A percentile compares a stretch with the other conserved stretches of the same genome.
Conservation (phyloP, 768 basidiomycete species). For the Gelatoporia subvermispora region DNA sequence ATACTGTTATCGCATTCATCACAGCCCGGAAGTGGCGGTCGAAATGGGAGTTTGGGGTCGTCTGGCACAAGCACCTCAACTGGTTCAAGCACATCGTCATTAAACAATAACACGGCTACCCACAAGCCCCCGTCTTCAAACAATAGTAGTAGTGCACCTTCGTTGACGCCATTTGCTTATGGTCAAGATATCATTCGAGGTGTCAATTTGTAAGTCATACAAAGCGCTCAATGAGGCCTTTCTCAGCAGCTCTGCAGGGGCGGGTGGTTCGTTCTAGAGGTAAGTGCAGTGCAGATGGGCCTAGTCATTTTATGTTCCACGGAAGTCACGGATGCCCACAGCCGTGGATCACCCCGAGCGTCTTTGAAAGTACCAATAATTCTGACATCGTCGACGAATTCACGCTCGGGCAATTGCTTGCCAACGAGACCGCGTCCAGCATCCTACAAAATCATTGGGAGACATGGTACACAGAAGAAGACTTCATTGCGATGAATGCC, state of each 20-base stretch:
- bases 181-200: constrained; percentile 44
- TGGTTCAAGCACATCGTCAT: background rate
- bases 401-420: constrained; percentile 52
- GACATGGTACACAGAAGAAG: constrained; percentile 66
- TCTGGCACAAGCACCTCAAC: constrained; percentile 6
- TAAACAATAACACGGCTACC: background rate
- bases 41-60: background rate
- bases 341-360: constrained; percentile 79
- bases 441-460: constrained; percentile 53
- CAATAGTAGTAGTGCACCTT: background rate
- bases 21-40: too few relatives aligned
- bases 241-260: constrained; percentile 32
- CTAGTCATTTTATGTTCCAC: background rate
- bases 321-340: constrained; percentile 18
- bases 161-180: constrained; percentile 37
- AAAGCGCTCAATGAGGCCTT: background rate
- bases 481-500: constrained; percentile 58
- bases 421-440: constrained; percentile 35
- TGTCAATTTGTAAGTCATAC: constrained; percentile 53
- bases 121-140: too few relatives aligned
- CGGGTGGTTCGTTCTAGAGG: constrained; percentile 63
- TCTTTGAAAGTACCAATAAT: constrained; percentile 61
- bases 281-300: constrained; percentile 13
- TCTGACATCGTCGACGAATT: constrained; percentile 54
- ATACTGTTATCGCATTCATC: too few relatives aligned